phyloP scores from a whole-genome alignment of 306 rosid genomes.

The Begonia masoniana region DNA sequence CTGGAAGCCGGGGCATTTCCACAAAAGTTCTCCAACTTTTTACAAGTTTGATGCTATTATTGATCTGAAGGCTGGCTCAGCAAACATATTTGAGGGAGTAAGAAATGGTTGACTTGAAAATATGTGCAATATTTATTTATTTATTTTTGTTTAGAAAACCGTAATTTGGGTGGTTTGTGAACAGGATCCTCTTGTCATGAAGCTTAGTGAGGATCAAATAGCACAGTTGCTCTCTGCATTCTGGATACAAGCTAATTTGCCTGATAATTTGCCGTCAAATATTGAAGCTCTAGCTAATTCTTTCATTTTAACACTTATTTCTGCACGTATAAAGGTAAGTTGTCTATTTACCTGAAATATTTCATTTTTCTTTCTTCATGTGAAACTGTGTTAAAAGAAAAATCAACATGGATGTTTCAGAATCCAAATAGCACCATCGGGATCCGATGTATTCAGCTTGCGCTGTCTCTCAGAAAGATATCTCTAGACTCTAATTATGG shows the following conservation, averaged over 20 bases:
- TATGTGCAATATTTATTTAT: not conserved
- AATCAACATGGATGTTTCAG: slow-evolving; percentile 29
- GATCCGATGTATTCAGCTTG: slow-evolving; percentile 74
- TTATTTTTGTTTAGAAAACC: not conserved
- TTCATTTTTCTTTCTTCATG: too few species aligned
- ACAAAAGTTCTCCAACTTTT: slow-evolving; percentile 56
- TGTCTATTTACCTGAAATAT: too few species aligned
- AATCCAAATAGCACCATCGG: slow-evolving; percentile 47
- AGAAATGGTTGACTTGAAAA: slow-evolving; percentile 15
- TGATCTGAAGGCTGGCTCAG: slow-evolving; percentile 48
- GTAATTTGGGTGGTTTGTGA: not conserved
- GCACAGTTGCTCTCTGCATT: slow-evolving; percentile 75
- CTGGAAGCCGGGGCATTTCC: slow-evolving; percentile 47
- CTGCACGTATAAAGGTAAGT: slow-evolving; percentile 65
- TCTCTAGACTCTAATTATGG: slow-evolving; percentile 62
- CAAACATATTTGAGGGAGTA: slow-evolving; percentile 44
- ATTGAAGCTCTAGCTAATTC: slow-evolving; percentile 77
- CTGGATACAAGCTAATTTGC: slow-evolving; percentile 80
- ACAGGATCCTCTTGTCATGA: slow-evolving; percentile 74
- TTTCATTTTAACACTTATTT: slow-evolving; percentile 47
- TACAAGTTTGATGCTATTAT: slow-evolving; percentile 53
- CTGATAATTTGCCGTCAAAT: slow-evolving; percentile 84
- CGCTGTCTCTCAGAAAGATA: slow-evolving; percentile 59
- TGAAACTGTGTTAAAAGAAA: not conserved
- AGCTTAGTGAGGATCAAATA: slow-evolving; percentile 82